These are phyloP conservation scores for Podaxis pistillaris DNA, from an alignment of 768 basidiomycete genomes.

Conservation along the genomic window DNA sequence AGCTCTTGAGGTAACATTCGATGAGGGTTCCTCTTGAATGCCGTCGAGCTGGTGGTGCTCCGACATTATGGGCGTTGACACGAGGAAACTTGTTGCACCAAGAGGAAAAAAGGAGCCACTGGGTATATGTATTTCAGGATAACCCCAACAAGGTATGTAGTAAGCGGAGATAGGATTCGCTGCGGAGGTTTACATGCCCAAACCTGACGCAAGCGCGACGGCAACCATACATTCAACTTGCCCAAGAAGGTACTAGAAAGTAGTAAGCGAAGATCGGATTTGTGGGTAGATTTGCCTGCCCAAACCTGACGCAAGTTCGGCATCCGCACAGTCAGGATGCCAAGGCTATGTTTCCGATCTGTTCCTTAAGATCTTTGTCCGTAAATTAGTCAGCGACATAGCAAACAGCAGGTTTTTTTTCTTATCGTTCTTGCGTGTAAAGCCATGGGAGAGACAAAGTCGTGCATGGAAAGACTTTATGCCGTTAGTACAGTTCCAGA, in stretches of 20 bases:
- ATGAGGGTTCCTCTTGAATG: conserved; percentile 13
- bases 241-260: too few relatives aligned
- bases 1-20: conserved; percentile 1
- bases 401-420: neutral
- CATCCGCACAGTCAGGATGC: too few relatives aligned
- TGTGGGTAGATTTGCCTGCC: too few relatives aligned
- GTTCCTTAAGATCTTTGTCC: too few relatives aligned
- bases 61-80: conserved; percentile 1
- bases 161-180: too few relatives aligned
- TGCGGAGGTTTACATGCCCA: neutral
- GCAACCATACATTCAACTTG: neutral
- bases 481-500: too few relatives aligned
- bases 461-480: neutral
- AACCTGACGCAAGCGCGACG: neutral
- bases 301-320: too few relatives aligned
- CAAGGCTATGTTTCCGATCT: too few relatives aligned
- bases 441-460: neutral
- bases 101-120: neutral
- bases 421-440: neutral
- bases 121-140: neutral
- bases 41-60: conserved; percentile 5
- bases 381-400: neutral
- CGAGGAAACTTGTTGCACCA: neutral
- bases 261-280: too few relatives aligned
- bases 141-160: neutral